Percentiles rank a stretch among this genome's conserved stretches.
phyloP scores from a whole-genome alignment of 345 rosid species.

The Isatis tinctoria region DNA sequence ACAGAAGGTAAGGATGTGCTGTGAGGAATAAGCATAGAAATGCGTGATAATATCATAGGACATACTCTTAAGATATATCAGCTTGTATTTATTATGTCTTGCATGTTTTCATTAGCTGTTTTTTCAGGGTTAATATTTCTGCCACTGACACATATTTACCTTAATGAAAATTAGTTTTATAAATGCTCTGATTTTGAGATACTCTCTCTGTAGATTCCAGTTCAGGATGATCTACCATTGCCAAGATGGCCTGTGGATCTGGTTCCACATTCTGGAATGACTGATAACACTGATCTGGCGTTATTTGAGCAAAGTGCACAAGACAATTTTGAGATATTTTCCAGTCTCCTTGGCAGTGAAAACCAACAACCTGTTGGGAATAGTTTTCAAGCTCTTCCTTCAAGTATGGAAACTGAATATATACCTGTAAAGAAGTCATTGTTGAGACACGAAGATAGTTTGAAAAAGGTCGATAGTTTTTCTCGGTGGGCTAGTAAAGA shows the following conservation, averaged over 20 bases:
- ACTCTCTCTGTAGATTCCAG: constrained; percentile 39
- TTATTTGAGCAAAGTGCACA: constrained; percentile 49
- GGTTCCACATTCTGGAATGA: constrained; percentile 40
- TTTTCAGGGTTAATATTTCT: background rate
- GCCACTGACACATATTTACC: background rate
- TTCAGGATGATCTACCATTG: constrained; percentile 31
- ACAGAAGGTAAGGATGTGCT: background rate
- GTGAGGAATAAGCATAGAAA: background rate
- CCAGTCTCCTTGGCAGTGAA: constrained; percentile 36
- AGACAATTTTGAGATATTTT: constrained; percentile 35
- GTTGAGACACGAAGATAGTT: constrained; percentile 52
- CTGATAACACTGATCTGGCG: constrained; percentile 39
- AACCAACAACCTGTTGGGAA: constrained; percentile 33
- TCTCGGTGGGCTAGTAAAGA: constrained; percentile 80
- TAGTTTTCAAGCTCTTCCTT: constrained; percentile 31
- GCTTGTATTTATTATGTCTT: no score
- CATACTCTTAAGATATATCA: no score
- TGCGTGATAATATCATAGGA: background rate
- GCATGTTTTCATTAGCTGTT: background rate
- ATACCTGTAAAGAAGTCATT: constrained; percentile 42
- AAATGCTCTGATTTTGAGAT: background rate
- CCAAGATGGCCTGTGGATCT: constrained; percentile 37
- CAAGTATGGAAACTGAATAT: constrained; percentile 35
- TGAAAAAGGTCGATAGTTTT: constrained; percentile 90
- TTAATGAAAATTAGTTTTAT: background rate